A percentile compares a stretch with the other conserved stretches of the same genome.
These are phyloP conservation scores for Porphyra umbilicalis DNA, from an alignment of 31 red algal species.

Conservation along the genomic window DNA sequence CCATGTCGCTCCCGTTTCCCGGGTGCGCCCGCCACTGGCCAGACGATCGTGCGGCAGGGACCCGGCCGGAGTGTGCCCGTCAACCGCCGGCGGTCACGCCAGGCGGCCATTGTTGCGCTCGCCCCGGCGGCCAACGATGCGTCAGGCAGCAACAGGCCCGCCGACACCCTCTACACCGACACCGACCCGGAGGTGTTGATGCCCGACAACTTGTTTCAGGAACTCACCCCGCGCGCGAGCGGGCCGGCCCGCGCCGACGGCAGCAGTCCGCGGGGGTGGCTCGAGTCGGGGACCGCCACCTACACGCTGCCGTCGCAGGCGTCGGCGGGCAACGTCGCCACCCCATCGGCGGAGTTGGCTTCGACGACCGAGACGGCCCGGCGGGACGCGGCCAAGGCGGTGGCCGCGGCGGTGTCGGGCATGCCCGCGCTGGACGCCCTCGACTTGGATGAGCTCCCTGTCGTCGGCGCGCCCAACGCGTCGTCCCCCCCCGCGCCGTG, in stretches of 20 bases:
- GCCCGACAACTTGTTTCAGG: neutral
- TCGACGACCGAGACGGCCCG: neutral
- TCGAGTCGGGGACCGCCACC: neutral
- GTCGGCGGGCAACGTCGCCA: neutral
- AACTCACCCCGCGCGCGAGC: neutral
- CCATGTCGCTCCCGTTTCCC: neutral
- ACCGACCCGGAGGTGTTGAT: neutral
- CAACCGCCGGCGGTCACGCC: neutral
- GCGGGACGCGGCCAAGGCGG: neutral
- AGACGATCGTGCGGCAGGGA: neutral
- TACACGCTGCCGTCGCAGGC: neutral
- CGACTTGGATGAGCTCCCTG: neutral
- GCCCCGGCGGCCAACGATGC: neutral
- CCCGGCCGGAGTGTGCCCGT: neutral
- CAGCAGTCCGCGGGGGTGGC: neutral
- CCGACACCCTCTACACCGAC: neutral
- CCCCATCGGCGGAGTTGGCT: no score
- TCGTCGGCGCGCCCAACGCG: neutral
- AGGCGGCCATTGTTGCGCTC: neutral
- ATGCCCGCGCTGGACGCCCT: neutral
- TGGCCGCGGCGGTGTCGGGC: no score
- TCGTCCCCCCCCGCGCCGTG: conserved; percentile 34
- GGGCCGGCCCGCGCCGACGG: neutral
- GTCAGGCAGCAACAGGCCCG: neutral
- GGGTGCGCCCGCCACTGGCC: neutral